These are phyloP conservation scores for Papilionanthe hybrid DNA, from an alignment of 116 monocot genomes.

Conservation along the genomic window DNA sequence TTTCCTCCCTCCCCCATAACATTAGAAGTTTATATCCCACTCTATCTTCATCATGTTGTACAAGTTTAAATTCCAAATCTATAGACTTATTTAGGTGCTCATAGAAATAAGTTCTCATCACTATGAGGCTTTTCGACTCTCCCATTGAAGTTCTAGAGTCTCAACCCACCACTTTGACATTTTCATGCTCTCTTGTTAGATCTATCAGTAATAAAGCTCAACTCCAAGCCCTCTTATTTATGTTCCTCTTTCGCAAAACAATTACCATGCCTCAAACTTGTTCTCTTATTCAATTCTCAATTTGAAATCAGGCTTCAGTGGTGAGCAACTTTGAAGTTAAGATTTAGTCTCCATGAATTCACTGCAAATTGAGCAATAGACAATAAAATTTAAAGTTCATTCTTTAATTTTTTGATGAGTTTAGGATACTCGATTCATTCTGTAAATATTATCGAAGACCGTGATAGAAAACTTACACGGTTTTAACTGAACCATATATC, in stretches of 20 bases:
- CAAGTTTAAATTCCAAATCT: no score
- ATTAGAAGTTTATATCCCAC: no score
- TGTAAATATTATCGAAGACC: not conserved
- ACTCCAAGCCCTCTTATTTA: not conserved
- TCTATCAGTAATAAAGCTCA: not conserved
- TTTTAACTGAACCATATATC: not conserved
- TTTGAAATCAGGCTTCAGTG: not conserved
- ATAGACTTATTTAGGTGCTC: no score
- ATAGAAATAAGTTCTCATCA: not conserved
- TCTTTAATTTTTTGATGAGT: not conserved
- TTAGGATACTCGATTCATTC: not conserved
- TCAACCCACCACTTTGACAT: not conserved
- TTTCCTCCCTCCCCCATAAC: not conserved
- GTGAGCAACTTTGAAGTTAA: not conserved
- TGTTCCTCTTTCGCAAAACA: not conserved
- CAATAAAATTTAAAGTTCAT: not conserved
- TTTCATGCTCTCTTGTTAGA: not conserved
- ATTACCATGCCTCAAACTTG: not conserved
- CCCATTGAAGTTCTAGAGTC: not conserved
- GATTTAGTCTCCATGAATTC: not conserved
- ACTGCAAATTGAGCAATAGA: not conserved
- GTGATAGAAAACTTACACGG: not conserved
- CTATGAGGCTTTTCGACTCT: not conserved
- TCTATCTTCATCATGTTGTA: no score
- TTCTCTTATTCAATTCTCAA: not conserved